Evolutionary conservation across 345 rosid genomes (phyloP).

Genomic region (Populus euphratica): DNA sequence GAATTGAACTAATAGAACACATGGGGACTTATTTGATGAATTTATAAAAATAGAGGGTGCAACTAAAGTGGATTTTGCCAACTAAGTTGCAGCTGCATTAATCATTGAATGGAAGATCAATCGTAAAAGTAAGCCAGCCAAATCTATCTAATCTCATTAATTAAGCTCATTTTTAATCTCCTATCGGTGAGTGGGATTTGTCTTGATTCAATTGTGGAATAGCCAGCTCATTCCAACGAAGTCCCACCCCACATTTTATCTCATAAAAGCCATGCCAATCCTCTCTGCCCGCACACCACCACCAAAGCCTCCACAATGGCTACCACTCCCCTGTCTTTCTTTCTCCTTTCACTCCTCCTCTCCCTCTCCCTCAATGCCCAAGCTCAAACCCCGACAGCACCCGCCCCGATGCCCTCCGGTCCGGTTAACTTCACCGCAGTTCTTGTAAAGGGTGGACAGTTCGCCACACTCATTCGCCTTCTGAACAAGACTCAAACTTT

Average conservation of each 20-base stretch:
- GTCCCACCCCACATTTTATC: constrained; percentile 22
- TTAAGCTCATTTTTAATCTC: not conserved
- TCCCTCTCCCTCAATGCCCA: constrained; percentile 23
- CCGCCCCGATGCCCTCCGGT: constrained; percentile 49
- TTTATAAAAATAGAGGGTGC: too few species aligned
- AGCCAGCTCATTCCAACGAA: constrained; percentile 53
- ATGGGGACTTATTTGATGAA: too few species aligned
- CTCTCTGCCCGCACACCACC: constrained; percentile 13
- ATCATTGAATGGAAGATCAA: too few species aligned
- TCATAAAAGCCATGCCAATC: constrained; percentile 26
- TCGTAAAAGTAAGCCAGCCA: too few species aligned
- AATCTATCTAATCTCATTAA: not conserved
- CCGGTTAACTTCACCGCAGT: constrained; percentile 68
- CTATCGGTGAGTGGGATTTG: not conserved
- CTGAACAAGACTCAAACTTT: constrained; percentile 50
- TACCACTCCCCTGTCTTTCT: constrained; percentile 25
- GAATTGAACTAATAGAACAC: too few species aligned
- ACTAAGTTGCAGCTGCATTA: too few species aligned
- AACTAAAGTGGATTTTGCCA: too few species aligned
- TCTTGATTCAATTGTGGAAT: not conserved
- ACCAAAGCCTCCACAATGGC: constrained; percentile 40
- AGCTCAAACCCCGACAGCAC: constrained; percentile 45
- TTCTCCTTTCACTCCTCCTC: constrained; percentile 29
- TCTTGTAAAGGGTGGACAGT: constrained; percentile 69
- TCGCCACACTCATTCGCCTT: constrained; percentile 50